These are phyloP conservation scores for Backusella luteola DNA, from an alignment of 192 early-diverging fungal species.

Conservation along the genomic window DNA sequence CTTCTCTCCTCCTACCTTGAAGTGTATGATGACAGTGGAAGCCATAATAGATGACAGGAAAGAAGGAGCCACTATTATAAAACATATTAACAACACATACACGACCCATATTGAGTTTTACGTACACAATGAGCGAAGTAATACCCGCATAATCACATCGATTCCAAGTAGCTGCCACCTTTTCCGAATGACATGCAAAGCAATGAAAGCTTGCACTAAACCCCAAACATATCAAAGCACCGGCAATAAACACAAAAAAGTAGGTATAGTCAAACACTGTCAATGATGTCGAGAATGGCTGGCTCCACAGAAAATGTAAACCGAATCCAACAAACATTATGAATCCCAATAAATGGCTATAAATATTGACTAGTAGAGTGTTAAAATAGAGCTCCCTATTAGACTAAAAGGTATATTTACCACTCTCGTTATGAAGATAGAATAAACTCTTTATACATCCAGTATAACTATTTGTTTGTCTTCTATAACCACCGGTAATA, in stretches of 20 bases:
- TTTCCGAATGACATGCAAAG: slow-evolving; percentile 82
- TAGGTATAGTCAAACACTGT: slow-evolving; percentile 63
- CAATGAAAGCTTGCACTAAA: slow-evolving; percentile 80
- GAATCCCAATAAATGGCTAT: slow-evolving; percentile 80
- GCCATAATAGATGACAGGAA: slow-evolving; percentile 28
- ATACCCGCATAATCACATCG: slow-evolving; percentile 94
- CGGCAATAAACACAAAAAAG: slow-evolving; percentile 72
- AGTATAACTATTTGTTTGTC: slow-evolving; percentile 68
- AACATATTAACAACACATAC: background rate
- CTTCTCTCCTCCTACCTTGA: background rate
- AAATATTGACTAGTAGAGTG: slow-evolving; percentile 68
- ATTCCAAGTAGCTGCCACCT: slow-evolving; percentile 73
- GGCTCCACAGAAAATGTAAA: slow-evolving; percentile 44
- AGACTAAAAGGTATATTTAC: slow-evolving; percentile 26
- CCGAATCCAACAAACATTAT: slow-evolving; percentile 54
- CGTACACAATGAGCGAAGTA: slow-evolving; percentile 72
- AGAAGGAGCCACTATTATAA: slow-evolving; percentile 26
- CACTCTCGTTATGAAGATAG: slow-evolving; percentile 92
- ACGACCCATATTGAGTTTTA: background rate
- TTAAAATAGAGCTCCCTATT: too few relatives aligned
- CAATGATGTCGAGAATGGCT: slow-evolving; percentile 40
- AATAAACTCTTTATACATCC: slow-evolving; percentile 74
- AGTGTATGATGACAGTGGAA: slow-evolving; percentile 16
- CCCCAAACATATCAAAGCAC: slow-evolving; percentile 76
- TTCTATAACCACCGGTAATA: slow-evolving; percentile 81